Conservation (phyloP, 2,329 filamentous ascomycete genomes). For the Claviceps maximensis region DNA sequence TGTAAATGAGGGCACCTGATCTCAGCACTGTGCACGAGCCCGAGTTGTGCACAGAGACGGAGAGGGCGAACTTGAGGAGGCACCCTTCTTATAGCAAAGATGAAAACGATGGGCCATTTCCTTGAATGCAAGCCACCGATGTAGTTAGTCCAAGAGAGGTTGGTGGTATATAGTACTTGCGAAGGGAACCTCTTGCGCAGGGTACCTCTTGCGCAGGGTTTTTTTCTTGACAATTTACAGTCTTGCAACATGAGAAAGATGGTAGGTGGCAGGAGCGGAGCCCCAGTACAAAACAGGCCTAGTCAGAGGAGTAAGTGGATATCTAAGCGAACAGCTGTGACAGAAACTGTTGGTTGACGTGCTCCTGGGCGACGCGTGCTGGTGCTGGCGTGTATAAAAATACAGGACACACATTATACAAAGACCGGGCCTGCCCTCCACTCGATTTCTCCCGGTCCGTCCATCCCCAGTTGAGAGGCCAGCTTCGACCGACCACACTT, state of each 20-base stretch:
- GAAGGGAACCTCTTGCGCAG: no score
- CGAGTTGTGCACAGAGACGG: background rate
- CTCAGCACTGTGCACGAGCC: background rate
- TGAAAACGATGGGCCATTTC: background rate
- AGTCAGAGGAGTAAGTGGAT: constrained; percentile 20
- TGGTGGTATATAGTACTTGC: no score
- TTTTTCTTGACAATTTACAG: background rate
- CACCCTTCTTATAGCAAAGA: background rate
- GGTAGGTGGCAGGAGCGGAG: background rate
- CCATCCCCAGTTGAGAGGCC: constrained; percentile 9
- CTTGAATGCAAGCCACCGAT: no score
- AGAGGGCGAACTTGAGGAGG: background rate
- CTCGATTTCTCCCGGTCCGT: constrained; percentile 22
- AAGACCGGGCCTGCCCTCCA: constrained; percentile 31
- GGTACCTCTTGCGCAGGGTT: background rate
- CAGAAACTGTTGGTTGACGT: constrained; percentile 22
- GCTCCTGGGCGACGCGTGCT: constrained; percentile 9
- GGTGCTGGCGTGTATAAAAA: constrained; percentile 29
- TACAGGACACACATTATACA: constrained; percentile 30
- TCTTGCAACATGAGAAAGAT: background rate
- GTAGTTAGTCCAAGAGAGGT: background rate
- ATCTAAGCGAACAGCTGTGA: constrained; percentile 23
- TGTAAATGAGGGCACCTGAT: background rate
- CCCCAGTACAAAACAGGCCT: constrained; percentile 14
- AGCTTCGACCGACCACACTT: constrained; percentile 1